Base-by-base conservation (phyloP, 1,139 yeast species). In the Taphrina pruni region DNA sequence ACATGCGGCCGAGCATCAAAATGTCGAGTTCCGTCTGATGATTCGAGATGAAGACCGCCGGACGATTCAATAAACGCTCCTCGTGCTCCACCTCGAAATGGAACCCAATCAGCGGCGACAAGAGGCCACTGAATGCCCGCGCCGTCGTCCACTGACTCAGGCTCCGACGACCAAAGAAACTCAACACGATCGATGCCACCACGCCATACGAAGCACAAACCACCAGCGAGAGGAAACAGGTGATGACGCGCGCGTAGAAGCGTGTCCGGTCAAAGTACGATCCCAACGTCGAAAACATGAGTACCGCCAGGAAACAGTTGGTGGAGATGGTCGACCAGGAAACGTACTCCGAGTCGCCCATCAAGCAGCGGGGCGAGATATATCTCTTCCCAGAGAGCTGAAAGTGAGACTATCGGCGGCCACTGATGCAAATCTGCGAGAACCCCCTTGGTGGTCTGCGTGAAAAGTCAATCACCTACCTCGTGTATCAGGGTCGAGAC, bases 131-230 rank as follows among this genome's bases (percentile, higher is more conserved):
- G 76, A 90, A 93, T 54, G 87, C 88, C 72, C 96, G 83, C 1
- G 97, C 99, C 17, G 94, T 91, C 26, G 92, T 83, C 86, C 93
- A 92, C 79, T 95, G 99, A 1, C 96, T 87, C 69, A 91, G 82
- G 69, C 89, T 87, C 73, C 86, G 87, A 77, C 89, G 89, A 46
- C 97, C 96, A 14, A 88, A 74, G 14, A 91, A 71, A 3, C 91
- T 81, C 69, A 91, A 81, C 12, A 87, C 72, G 1, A 90, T 78
- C 1, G 97, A 91, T 17, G 94, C 89, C 14, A 88, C 70, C 0
- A 90, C 92, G 66, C 97, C 96, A 69, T 66, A 60, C 12, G 58
- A 51, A 6, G 74, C 74, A 69, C 74, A 71, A 26, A 65, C 43
- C 60, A 57, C 43, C 68, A 72, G 60, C 58, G 62, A 20, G 36